Conservation (phyloP, 1,139 yeast genomes). For the Arxiozyma slooffiae region DNA sequence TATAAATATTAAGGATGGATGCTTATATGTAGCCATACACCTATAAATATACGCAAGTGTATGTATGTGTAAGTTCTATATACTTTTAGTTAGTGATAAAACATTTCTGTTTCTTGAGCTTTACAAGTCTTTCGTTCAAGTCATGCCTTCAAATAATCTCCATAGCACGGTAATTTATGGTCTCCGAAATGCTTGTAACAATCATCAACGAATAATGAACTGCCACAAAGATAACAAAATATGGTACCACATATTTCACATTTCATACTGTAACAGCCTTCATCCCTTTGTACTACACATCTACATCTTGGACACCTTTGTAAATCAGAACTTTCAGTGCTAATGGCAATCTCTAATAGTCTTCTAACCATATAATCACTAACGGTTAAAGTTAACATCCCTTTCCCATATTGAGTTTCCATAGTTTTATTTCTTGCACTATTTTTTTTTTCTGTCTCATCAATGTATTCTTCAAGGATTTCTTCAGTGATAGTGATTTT, state of each 20-base stretch:
- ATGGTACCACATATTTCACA: constrained; percentile 42
- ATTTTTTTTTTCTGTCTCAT: constrained; percentile 26
- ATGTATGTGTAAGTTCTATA: neutral
- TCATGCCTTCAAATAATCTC: constrained; percentile 50
- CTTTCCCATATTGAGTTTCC: constrained; percentile 43
- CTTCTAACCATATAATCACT: constrained; percentile 42
- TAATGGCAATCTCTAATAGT: constrained; percentile 39
- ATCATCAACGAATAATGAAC: constrained; percentile 32
- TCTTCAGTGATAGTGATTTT: constrained; percentile 36
- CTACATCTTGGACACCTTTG: constrained; percentile 49
- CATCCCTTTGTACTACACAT: constrained; percentile 46
- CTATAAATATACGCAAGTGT: neutral
- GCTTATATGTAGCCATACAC: neutral
- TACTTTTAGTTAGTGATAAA: neutral
- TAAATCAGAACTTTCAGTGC: constrained; percentile 35
- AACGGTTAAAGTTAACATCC: constrained; percentile 36
- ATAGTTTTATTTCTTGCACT: constrained; percentile 32
- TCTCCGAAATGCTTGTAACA: constrained; percentile 50
- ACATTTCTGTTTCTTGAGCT: neutral
- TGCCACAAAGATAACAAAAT: constrained; percentile 54
- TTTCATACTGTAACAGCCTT: constrained; percentile 63
- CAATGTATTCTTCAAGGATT: constrained; percentile 36
- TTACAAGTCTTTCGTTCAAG: constrained; percentile 8
- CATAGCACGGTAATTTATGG: constrained; percentile 39
- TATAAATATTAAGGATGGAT: neutral